These are phyloP conservation scores for Podila verticillata DNA, from an alignment of 192 early-diverging fungal genomes.

Conservation along the genomic window DNA sequence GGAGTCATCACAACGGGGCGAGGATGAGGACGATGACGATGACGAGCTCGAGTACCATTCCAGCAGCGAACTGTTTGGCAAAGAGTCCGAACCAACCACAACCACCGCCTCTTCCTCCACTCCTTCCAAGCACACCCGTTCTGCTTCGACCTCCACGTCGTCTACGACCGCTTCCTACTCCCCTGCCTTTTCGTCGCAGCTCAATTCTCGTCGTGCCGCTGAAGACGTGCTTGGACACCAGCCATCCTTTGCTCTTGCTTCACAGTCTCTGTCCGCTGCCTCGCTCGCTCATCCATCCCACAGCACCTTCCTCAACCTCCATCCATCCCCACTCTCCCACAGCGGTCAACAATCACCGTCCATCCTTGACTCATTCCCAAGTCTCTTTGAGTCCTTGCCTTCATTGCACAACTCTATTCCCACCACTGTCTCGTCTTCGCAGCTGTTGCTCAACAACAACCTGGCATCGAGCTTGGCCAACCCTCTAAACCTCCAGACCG, in stretches of 20 bases:
- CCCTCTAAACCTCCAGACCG: conserved; percentile 21
- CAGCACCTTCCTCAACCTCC: conserved; percentile 20
- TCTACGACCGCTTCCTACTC: not conserved
- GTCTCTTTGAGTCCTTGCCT: conserved; percentile 27
- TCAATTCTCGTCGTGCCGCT: not conserved
- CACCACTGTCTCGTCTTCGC: conserved; percentile 26
- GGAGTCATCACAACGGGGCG: not conserved
- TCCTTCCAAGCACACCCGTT: conserved; percentile 11
- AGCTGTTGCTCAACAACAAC: conserved; percentile 1
- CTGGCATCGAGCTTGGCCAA: conserved; percentile 13
- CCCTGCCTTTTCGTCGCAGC: not conserved
- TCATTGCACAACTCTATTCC: conserved; percentile 9
- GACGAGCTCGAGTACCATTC: conserved; percentile 35
- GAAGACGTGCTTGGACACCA: not conserved
- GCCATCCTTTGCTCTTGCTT: not conserved
- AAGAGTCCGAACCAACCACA: not conserved
- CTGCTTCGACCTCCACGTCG: not conserved
- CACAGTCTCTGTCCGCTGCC: not conserved
- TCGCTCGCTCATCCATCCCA: conserved; percentile 1
- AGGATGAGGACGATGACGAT: conserved; percentile 13
- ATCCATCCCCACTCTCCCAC: conserved; percentile 6
- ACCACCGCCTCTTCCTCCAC: conserved; percentile 1
- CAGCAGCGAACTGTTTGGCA: conserved; percentile 24
- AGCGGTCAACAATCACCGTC: conserved; percentile 8
- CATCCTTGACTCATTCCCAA: conserved; percentile 24